These are phyloP conservation scores for Gossypium mustelinum DNA, from an alignment of 345 rosid species.

Conservation along the genomic window DNA sequence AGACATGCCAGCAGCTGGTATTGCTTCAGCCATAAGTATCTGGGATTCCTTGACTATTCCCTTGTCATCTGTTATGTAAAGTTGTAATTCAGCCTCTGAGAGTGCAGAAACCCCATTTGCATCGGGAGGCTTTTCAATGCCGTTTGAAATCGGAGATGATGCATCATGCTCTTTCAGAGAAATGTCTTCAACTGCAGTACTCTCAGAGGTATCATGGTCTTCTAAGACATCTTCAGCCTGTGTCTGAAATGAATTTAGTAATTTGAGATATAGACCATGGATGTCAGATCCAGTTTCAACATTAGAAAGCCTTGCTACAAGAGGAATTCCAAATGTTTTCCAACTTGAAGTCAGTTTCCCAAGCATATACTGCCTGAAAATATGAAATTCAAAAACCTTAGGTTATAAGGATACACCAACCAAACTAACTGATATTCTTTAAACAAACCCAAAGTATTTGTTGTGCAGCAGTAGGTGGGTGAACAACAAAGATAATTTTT, in stretches of 20 bases:
- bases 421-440: not conserved
- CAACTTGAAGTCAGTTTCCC: slow-evolving; percentile 52
- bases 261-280: slow-evolving; percentile 46
- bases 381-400: slow-evolving; percentile 9
- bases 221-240: slow-evolving; percentile 34
- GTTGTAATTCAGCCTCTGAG: slow-evolving; percentile 52
- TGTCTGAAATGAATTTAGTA: slow-evolving; percentile 58
- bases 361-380: slow-evolving; percentile 56
- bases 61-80: slow-evolving; percentile 65
- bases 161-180: slow-evolving; percentile 34
- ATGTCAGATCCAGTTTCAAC: slow-evolving; percentile 55
- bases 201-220: slow-evolving; percentile 29
- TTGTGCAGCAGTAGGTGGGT: slow-evolving; percentile 4
- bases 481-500: slow-evolving; percentile 2
- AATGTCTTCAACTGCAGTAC: slow-evolving; percentile 37
- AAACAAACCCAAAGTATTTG: not conserved
- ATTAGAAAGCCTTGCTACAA: slow-evolving; percentile 58
- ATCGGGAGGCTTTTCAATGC: slow-evolving; percentile 28
- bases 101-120: slow-evolving; percentile 36
- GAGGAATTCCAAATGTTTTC: slow-evolving; percentile 81
- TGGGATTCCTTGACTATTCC: slow-evolving; percentile 46
- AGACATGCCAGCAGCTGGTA: slow-evolving; percentile 33
- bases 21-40: slow-evolving; percentile 53
- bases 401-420: not conserved
- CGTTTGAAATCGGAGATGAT: slow-evolving; percentile 24